Evolutionary conservation across 805 yeast genomes (phyloP).

Genomic region (Limtongozyma cylindracea): DNA sequence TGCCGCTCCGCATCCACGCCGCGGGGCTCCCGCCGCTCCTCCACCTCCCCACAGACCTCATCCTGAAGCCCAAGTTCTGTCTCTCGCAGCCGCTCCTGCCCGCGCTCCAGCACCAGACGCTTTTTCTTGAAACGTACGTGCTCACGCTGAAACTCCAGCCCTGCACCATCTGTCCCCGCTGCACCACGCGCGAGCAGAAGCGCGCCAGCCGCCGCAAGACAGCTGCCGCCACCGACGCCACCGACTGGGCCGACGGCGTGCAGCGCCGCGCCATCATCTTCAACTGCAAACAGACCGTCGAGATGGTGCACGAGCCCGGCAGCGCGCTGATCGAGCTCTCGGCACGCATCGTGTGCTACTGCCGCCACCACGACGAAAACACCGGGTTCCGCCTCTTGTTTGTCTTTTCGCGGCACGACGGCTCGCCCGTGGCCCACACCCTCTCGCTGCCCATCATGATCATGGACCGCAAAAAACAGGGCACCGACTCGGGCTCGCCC

Average conservation of each 20-base stretch:
- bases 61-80: conserved; percentile 69
- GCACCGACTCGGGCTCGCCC: conserved; percentile 2
- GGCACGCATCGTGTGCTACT: conserved; percentile 80
- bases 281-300: conserved; percentile 72
- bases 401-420: conserved; percentile 33
- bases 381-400: conserved; percentile 59
- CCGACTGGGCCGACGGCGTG: conserved; percentile 54
- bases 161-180: conserved; percentile 66
- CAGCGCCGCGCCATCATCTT: conserved; percentile 70
- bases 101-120: conserved; percentile 20
- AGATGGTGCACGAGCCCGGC: conserved; percentile 38
- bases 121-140: conserved; percentile 63
- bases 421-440: conserved; percentile 44
- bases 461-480: conserved; percentile 75
- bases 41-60: conserved; percentile 69
- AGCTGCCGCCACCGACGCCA: conserved; percentile 12
- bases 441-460: conserved; percentile 61
- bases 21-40: conserved; percentile 58
- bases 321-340: conserved; percentile 17
- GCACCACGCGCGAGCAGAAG: conserved; percentile 82
- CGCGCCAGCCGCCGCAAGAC: conserved; percentile 82
- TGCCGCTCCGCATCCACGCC: conserved; percentile 33
- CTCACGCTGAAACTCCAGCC: conserved; percentile 25
- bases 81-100: conserved; percentile 19
- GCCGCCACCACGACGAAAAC: conserved; percentile 84